Evolutionary conservation across 805 yeast species (phyloP), one percentile per base, ranked within the genome.

Genomic region (Kregervanrija delftensis): DNA sequence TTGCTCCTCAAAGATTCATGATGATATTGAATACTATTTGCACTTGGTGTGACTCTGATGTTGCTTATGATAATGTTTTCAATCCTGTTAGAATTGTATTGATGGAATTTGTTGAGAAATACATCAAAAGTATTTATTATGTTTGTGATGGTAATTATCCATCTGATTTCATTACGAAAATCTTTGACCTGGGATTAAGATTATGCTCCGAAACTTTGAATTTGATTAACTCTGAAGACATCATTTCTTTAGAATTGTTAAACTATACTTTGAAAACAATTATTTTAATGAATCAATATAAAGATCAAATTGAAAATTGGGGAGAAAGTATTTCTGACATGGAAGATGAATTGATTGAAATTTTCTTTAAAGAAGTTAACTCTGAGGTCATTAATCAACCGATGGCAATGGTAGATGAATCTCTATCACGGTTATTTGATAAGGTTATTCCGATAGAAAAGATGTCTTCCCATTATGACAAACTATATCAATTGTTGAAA

Each of bases 1-100:
- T 85, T 22, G 83, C 86, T 6, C 68, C 74, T 3, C 89, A 81
- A 55, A 72, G 93, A 52, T 65, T 83, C 35, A 73, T 70, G 37
- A 77, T 84, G 86, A 62, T 83, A 8, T 49, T 86, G 14, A 73
- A 68, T 36, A 71, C 75, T 5, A 50, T 88, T 1, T 56, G 61
- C 4, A 63, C 63, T 14, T 83, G 90, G 86, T 52, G 82, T 16
- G 84, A 79, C 17, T 71, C 81, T 12, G 87, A 78, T 15, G 52
- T 72, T 41, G 77, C 83, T 1, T 83, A 76, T 57, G 87, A 81
- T 14, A 61, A 65, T 0, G 72, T 65, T 6, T 86, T 84, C 48
- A 54, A 66, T 13, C 59, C 67, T 5, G 59, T 79, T 30, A 69
- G 91, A 57, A 59, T 77, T 15, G 74, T 71, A 30, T 54, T 84